Base-by-base conservation (phyloP, 2,329 filamentous ascomycete species). In the Scedosporium boydii region DNA sequence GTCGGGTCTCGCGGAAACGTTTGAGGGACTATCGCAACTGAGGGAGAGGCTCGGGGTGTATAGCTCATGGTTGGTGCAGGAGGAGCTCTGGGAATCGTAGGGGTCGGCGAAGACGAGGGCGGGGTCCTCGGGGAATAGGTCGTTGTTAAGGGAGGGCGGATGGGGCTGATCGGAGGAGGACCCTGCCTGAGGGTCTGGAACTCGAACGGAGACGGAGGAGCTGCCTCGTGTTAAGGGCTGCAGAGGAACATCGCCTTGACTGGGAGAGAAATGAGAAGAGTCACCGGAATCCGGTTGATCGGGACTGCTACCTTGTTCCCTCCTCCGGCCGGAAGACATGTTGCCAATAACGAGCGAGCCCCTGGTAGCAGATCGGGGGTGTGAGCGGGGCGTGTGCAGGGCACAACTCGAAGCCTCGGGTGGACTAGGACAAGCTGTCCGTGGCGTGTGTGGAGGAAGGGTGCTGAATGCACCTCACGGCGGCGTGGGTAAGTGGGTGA, bases 21-120 rank as follows among this genome's bases (percentile, higher is more conserved):
- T 74, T 63, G 71, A 71, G 58, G 73, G 69, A 73, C 75, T 76
- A 62, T 69, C 68, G 68, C 65, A 62, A 63, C 59, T n/a, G 53
- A 58, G 29, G 60, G 14, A 21, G 41, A 38, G 41, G 26, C 14
- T 6, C 4, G 60, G 53, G 60, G 14, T 62, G 38, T 58, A 38
- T 16, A 27, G 21, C 18, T 56, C 60, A 62, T 62, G 34, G 42
- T 55, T 58, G 21, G 60, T 26, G 34, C n/a, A 18, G 14, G 26
- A 18, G 16, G 55, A 21, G 26, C 23, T 21, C n/a, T 51, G 59
- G 26, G 7, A 21, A 12, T 46, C 23, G 38, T 38, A 26, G 55
- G 16, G 9, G 51, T 53, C 42, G 61, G 27, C 59, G 44, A 16
- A 14, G 56, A 14, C 6, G 56, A 23, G 27, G 34, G 27, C 12